Evolutionary conservation across 169 alveolate species (phyloP).

Genomic region (Babesia divergens): DNA sequence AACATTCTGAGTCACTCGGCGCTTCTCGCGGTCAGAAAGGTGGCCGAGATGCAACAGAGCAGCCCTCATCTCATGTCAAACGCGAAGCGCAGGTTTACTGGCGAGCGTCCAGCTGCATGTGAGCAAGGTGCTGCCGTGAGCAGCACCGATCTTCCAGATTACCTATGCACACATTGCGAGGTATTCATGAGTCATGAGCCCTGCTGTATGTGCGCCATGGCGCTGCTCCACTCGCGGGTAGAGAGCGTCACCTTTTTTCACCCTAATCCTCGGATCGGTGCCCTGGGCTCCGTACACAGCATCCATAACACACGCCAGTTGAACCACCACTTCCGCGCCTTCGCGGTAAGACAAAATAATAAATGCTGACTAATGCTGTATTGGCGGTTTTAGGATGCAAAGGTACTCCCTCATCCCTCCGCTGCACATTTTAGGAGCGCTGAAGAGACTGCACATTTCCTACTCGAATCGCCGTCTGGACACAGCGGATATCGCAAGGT

Average conservation of each 20-base stretch:
- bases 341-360: constrained; percentile 29
- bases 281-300: constrained; percentile 72
- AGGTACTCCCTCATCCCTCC: constrained; percentile 49
- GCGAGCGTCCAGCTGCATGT: not conserved
- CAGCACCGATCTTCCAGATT: constrained; percentile 57
- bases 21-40: constrained; percentile 73
- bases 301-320: constrained; percentile 70
- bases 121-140: not conserved
- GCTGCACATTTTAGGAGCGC: constrained; percentile 53
- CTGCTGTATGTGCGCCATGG: constrained; percentile 96
- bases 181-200: constrained; percentile 89
- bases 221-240: constrained; percentile 91
- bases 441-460: constrained; percentile 54
- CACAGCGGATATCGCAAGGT: constrained; percentile 68
- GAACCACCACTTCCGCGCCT: constrained; percentile 80
- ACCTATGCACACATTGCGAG: constrained; percentile 79
- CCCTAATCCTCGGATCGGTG: constrained; percentile 70
- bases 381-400: constrained; percentile 6
- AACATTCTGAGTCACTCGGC: constrained; percentile 76
- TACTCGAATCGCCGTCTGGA: constrained; percentile 59
- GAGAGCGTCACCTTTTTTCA: constrained; percentile 79
- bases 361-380: not conserved
- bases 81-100: constrained; percentile 9
- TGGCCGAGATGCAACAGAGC: constrained; percentile 43
- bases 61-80: constrained; percentile 28